Evolutionary conservation across 2,329 filamentous ascomycete species (phyloP), one percentile per base, ranked within the genome.

Genomic region (Cladosporium cucumerinum): DNA sequence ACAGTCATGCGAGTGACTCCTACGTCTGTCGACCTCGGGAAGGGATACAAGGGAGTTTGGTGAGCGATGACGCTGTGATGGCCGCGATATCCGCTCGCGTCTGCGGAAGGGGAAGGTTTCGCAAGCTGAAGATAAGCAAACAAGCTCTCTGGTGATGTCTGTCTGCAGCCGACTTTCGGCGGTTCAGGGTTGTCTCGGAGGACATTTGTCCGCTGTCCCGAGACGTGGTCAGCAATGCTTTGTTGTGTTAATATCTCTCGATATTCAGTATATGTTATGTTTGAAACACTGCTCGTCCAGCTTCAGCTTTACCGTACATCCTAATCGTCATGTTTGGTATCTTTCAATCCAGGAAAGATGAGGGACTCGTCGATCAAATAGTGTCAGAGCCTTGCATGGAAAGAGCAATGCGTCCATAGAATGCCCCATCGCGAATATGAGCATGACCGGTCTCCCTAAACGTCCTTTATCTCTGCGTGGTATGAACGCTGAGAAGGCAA

Each of bases 1-100:
- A n/a, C 26, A 55, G 60, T 62, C 60, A 62, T 46, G 34, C 60
- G 49, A 46, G 54, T 62, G 60, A 62, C 60, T 62, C 60, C 60
- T 55, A 32, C 49, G 23, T 11, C 5, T 18, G 60, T 55, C 18
- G 49, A 54, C 60, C 60, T 55, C 49, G 32, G 36, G 16, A 16
- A 62, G 52, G 49, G 12, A 21, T 36, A 16, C 34, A 14, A 34
- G 21, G 48, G 39, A 21, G 39, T n/a, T 26, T 36, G 28, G 58
- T 61, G 58, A 60, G 43, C 49, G 34, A 62, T 62, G 60, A 55
- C 49, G 60, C 26, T 54, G 51, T 23, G n/a, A 32, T 32, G 39
- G 57, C 57, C 57, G 51, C 51, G 51, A 54, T 54, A n/a, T 28
- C 51, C 26, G 51, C 51, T 28, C 7, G 51, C 28, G 48, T n/a